Conservation (phyloP, 139 green algal species). For the Chlamydomonas schloesseri region DNA sequence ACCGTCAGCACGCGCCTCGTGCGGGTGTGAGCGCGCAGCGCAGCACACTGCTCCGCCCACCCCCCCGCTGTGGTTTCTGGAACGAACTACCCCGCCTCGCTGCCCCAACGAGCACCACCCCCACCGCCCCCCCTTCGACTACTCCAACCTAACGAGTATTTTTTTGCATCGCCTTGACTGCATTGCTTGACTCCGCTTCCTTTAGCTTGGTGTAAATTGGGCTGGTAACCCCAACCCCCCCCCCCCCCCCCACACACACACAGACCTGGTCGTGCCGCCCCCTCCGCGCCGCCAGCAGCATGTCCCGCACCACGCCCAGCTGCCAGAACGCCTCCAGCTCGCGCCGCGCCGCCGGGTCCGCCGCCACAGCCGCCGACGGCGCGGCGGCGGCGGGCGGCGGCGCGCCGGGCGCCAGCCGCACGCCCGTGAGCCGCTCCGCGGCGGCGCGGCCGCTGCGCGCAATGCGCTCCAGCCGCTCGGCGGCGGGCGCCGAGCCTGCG, state of each 20-base stretch:
- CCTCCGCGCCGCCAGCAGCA: conserved; percentile 48
- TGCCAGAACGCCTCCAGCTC: conserved; percentile 60
- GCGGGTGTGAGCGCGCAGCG: too few relatives aligned
- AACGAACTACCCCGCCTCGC: too few relatives aligned
- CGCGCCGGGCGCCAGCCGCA: conserved; percentile 5
- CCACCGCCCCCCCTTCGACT: too few relatives aligned
- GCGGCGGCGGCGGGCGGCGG: background rate
- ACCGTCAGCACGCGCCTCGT: too few relatives aligned
- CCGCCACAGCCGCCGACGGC: background rate
- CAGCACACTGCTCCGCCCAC: too few relatives aligned
- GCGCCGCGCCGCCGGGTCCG: conserved; percentile 24
- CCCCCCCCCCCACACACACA: background rate
- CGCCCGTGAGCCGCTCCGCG: conserved; percentile 1
- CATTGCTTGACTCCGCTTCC: too few relatives aligned
- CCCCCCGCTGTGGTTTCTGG: too few relatives aligned
- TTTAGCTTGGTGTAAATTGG: too few relatives aligned
- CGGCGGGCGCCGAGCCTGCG: background rate
- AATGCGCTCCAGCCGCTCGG: conserved; percentile 35
- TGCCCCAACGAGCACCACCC: too few relatives aligned
- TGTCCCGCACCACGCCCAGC: conserved; percentile 52
- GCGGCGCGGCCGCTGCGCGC: conserved; percentile 17
- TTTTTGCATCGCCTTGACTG: too few relatives aligned
- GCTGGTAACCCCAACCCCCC: too few relatives aligned
- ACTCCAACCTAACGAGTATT: too few relatives aligned
- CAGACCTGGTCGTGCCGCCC: conserved; percentile 50